These are phyloP conservation scores for Jacaranda mimosifolia DNA, from an alignment of 257 asterid species.

Conservation along the genomic window DNA sequence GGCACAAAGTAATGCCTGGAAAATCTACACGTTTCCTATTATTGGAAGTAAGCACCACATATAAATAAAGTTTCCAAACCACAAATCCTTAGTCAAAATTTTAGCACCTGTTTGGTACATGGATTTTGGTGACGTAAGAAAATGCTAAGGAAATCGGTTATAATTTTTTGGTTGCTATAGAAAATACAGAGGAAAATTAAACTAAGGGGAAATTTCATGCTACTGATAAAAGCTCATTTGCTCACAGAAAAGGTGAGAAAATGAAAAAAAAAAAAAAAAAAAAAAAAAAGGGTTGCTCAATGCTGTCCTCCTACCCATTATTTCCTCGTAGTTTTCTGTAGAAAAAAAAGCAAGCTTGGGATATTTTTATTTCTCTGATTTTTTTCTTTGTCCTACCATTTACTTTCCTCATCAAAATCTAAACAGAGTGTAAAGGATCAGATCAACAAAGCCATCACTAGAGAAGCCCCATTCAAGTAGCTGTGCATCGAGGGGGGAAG, in stretches of 20 bases:
- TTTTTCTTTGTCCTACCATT: neutral
- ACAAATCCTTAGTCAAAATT: constrained; percentile 3
- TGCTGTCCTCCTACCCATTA: neutral
- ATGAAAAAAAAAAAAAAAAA: neutral
- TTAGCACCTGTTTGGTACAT: neutral
- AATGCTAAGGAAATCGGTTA: neutral
- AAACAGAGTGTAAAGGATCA: neutral
- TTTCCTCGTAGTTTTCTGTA: neutral
- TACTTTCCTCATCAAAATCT: constrained; percentile 1
- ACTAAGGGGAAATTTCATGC: neutral
- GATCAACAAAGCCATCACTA: neutral
- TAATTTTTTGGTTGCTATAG: neutral
- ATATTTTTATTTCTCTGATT: neutral
- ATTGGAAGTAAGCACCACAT: neutral
- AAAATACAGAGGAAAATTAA: neutral
- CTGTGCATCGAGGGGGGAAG: neutral
- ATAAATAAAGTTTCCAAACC: neutral
- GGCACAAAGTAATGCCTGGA: neutral
- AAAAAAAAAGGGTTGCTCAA: neutral
- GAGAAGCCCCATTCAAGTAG: neutral
- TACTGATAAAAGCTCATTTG: neutral
- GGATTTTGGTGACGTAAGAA: constrained; percentile 6
- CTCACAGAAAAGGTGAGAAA: neutral
- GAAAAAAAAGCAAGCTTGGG: neutral
- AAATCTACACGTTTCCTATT: neutral